Percentiles rank a stretch among this genome's conserved stretches.
phyloP scores from a whole-genome alignment of 345 rosid genomes.

The Hypericum androsaemum region DNA sequence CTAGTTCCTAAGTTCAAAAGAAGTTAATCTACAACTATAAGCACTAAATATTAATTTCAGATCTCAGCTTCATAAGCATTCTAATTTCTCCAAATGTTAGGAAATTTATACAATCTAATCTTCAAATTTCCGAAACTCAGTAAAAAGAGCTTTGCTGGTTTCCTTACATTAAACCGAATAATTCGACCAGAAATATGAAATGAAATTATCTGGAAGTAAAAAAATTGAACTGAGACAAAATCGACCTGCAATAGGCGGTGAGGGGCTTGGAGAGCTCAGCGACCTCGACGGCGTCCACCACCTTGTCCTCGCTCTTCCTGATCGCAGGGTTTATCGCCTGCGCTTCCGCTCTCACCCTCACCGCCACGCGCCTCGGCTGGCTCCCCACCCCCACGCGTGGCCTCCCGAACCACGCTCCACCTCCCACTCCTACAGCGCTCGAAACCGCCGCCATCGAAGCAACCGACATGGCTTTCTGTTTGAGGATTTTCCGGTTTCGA shows the following conservation, averaged over 20 bases:
- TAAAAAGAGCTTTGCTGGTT: too few species aligned
- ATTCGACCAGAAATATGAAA: too few species aligned
- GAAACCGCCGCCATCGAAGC: constrained; percentile 29
- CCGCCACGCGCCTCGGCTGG: constrained; percentile 24
- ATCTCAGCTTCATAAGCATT: too few species aligned
- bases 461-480: neutral
- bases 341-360: constrained; percentile 57
- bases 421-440: constrained; percentile 7
- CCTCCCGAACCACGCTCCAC: constrained; percentile 21
- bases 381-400: constrained; percentile 10
- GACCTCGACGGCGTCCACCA: constrained; percentile 20
- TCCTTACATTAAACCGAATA: too few species aligned
- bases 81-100: too few species aligned
- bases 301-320: constrained; percentile 80
- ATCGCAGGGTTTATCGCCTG: constrained; percentile 59
- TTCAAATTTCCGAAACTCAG: too few species aligned
- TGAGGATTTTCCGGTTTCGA: too few species aligned
- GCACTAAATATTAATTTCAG: too few species aligned
- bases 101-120: too few species aligned
- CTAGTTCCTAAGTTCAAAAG: too few species aligned
- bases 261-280: neutral
- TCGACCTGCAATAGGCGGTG: neutral
- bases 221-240: neutral
- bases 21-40: too few species aligned
- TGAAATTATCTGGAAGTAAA: too few species aligned